phyloP scores from a whole-genome alignment of 2,329 filamentous ascomycete species.

The Blumeria graminis region DNA sequence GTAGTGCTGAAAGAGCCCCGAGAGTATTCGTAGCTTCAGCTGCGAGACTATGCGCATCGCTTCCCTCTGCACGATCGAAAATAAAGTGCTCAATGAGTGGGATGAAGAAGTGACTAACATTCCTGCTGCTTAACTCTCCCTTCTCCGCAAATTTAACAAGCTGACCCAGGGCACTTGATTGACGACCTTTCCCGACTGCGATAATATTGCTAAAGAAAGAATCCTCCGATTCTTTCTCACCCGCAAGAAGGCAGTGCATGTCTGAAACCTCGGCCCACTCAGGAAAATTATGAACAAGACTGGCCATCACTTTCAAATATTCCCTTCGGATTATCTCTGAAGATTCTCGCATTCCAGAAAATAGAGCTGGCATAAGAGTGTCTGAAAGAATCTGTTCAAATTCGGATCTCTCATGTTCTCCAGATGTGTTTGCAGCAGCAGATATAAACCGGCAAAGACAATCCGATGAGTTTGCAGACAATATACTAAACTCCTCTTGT shows the following conservation, averaged over 20 bases:
- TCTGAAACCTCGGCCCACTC: conserved; percentile 49
- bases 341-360: conserved; percentile 47
- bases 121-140: conserved; percentile 44
- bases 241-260: conserved; percentile 43
- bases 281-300: conserved; percentile 47
- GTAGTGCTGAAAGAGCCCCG: conserved; percentile 43
- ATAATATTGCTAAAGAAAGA: conserved; percentile 87
- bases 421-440: conserved; percentile 24
- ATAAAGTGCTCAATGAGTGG: conserved; percentile 88
- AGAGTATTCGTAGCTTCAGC: conserved; percentile 71
- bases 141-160: conserved; percentile 43
- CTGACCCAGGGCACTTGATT: conserved; percentile 60
- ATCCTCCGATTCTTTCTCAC: conserved; percentile 29
- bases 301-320: conserved; percentile 55
- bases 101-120: conserved; percentile 68
- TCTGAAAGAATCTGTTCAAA: conserved; percentile 35
- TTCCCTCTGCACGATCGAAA: conserved; percentile 49
- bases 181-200: conserved; percentile 68
- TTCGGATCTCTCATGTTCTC: conserved; percentile 19
- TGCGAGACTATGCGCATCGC: conserved; percentile 63
- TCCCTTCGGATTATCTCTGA: conserved; percentile 74
- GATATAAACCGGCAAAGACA: conserved; percentile 57
- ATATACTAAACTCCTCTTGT: conserved; percentile 68
- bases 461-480: conserved; percentile 58
- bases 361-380: conserved; percentile 51